Evolutionary conservation across 768 basidiomycete genomes (phyloP).

Genomic region (Dioszegia hungarica): DNA sequence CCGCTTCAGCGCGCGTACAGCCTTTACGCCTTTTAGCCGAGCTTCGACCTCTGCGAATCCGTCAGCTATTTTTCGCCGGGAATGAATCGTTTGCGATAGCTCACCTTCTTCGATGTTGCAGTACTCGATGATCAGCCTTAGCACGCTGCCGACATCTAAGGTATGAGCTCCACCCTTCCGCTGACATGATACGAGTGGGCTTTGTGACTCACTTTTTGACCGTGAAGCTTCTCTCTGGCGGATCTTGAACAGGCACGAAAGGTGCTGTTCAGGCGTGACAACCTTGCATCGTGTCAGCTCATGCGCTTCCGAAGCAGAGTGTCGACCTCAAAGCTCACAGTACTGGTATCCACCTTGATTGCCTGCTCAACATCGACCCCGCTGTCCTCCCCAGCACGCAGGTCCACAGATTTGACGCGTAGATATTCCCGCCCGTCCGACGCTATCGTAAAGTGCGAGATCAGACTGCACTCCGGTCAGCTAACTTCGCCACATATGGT

Average conservation of each 20-base stretch:
- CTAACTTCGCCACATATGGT: too few relatives aligned
- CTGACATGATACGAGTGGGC: too few relatives aligned
- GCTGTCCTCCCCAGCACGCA: conserved; percentile 9
- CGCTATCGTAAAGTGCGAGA: conserved; percentile 86
- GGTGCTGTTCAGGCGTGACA: conserved; percentile 68
- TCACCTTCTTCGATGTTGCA: conserved; percentile 77
- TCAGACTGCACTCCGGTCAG: conserved; percentile 56
- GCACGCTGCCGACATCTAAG: conserved; percentile 25
- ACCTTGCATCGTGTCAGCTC: conserved; percentile 62
- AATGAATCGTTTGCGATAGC: neutral
- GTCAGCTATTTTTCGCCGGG: neutral
- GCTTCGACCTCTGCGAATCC: neutral
- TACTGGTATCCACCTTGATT: conserved; percentile 14
- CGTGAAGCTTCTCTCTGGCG: conserved; percentile 55
- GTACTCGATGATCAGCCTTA: conserved; percentile 62
- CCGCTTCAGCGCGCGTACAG: neutral
- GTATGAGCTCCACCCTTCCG: neutral
- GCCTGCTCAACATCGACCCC: conserved; percentile 17
- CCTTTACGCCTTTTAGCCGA: neutral
- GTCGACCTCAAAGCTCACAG: conserved; percentile 46
- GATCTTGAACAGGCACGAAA: conserved; percentile 76
- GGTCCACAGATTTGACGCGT: conserved; percentile 54
- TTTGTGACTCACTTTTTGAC: conserved; percentile 52
- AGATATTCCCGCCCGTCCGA: conserved; percentile 72
- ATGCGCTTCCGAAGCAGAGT: too few relatives aligned